Conservation (phyloP, 371 early-diverging fungal species). For the Capillidium heterosporum region DNA sequence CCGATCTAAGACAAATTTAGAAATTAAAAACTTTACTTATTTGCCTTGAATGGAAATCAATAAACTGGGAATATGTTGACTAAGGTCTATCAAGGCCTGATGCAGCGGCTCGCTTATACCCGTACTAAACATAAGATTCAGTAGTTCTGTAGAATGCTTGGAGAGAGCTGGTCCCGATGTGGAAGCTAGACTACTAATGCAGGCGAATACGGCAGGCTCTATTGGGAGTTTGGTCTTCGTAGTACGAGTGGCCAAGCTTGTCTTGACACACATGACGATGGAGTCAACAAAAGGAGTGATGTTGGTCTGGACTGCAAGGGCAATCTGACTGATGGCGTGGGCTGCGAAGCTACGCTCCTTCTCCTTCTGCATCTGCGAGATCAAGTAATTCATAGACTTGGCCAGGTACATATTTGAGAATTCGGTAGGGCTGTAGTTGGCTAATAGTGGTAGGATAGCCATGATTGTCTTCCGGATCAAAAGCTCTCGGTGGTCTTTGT, state of each 20-base stretch:
- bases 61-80: conserved; percentile 64
- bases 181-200: conserved; percentile 71
- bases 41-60: conserved; percentile 70
- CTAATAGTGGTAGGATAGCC: conserved; percentile 61
- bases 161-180: conserved; percentile 82
- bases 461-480: conserved; percentile 74
- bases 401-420: conserved; percentile 61
- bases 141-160: conserved; percentile 65
- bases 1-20: conserved; percentile 33
- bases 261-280: not conserved
- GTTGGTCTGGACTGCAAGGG: conserved; percentile 59
- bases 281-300: conserved; percentile 58
- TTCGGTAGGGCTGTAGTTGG: conserved; percentile 55
- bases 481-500: conserved; percentile 64
- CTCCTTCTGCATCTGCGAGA: conserved; percentile 56
- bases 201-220: conserved; percentile 61
- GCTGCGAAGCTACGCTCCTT: conserved; percentile 63
- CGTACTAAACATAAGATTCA: conserved; percentile 80
- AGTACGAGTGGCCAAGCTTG: not conserved
- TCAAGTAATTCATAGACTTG: conserved; percentile 52
- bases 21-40: not conserved
- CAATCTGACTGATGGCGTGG: conserved; percentile 69
- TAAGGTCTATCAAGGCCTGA: conserved; percentile 60
- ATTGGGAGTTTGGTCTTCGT: conserved; percentile 1
- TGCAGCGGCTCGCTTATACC: conserved; percentile 73